Evolutionary conservation across 805 yeast genomes (phyloP).

Genomic region (Monosporozyma servazzii): DNA sequence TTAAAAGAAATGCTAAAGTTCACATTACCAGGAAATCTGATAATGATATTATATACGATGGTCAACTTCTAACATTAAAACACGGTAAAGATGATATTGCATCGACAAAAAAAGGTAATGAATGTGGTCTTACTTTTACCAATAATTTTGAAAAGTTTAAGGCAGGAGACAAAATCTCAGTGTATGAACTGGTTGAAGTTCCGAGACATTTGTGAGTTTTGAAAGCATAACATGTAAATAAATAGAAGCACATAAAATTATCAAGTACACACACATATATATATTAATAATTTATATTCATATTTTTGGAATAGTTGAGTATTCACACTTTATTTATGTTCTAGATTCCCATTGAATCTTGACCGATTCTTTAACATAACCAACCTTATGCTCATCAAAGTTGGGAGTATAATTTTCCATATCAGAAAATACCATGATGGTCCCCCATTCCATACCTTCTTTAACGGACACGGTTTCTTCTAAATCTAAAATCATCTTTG

Average conservation of each 20-base stretch:
- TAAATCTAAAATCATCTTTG: slow-evolving; percentile 76
- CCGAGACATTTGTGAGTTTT: slow-evolving; percentile 37
- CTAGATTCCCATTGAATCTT: slow-evolving; percentile 77
- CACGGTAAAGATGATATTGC: slow-evolving; percentile 70
- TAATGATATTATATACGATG: slow-evolving; percentile 39
- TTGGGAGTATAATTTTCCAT: slow-evolving; percentile 50
- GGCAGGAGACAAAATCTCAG: slow-evolving; percentile 68
- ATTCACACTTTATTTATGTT: background rate
- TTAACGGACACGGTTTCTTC: slow-evolving; percentile 45
- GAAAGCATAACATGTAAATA: slow-evolving; percentile 9
- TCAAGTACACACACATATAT: slow-evolving; percentile 1
- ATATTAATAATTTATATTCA: background rate
- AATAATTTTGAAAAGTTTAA: slow-evolving; percentile 53
- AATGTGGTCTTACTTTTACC: slow-evolving; percentile 77
- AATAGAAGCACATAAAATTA: slow-evolving; percentile 5
- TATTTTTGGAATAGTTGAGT: background rate
- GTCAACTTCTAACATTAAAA: slow-evolving; percentile 63
- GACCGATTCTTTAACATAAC: slow-evolving; percentile 69
- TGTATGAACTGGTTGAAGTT: slow-evolving; percentile 55
- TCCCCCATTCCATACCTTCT: slow-evolving; percentile 97
- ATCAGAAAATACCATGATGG: slow-evolving; percentile 76
- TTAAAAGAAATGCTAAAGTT: slow-evolving; percentile 50
- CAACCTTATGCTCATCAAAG: slow-evolving; percentile 59
- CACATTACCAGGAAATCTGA: slow-evolving; percentile 45
- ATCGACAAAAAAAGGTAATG: slow-evolving; percentile 76